phyloP scores from a whole-genome alignment of 495 filamentous ascomycete species.

The Penicillium fimorum region DNA sequence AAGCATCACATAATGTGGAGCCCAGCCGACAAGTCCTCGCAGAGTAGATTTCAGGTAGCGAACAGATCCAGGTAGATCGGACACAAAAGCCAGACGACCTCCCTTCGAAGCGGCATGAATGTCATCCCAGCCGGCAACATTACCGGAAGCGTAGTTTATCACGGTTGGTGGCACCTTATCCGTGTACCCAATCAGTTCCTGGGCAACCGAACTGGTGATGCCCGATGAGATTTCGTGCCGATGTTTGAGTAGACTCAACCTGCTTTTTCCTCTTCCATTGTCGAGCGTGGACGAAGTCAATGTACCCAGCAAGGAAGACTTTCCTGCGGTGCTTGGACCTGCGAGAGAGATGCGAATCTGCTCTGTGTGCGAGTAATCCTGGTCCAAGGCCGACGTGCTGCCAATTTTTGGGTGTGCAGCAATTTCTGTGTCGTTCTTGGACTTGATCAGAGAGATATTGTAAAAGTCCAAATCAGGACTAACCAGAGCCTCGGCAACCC shows the following conservation, averaged over 20 bases:
- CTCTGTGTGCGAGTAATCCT: conserved; percentile 49
- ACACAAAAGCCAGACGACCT: conserved; percentile 79
- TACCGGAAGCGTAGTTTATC: conserved; percentile 81
- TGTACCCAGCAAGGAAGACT: conserved; percentile 86
- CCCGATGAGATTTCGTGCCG: conserved; percentile 91
- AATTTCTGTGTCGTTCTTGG: conserved; percentile 4
- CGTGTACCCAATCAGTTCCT: conserved; percentile 85
- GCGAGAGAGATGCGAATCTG: conserved; percentile 91
- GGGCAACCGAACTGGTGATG: conserved; percentile 87
- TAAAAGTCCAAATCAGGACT: conserved; percentile 58
- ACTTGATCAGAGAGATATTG: conserved; percentile 17
- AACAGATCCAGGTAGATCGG: conserved; percentile 87
- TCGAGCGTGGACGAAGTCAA: conserved; percentile 84
- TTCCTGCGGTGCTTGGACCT: conserved; percentile 88
- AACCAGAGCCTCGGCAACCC: conserved; percentile 85
- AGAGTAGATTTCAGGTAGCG: conserved; percentile 85
- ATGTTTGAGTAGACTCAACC: conserved; percentile 85
- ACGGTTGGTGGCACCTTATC: conserved; percentile 43
- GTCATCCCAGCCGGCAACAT: conserved; percentile 91
- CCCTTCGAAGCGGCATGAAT: conserved; percentile 73
- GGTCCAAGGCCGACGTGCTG: conserved; percentile 15
- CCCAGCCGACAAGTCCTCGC: conserved; percentile 89
- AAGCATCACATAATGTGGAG: conserved; percentile 87
- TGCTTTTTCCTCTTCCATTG: conserved; percentile 86
- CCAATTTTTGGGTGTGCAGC: conserved; percentile 2